Evolutionary conservation across 2,329 filamentous ascomycete species (phyloP).

Genomic region (Trichoderma koningii): DNA sequence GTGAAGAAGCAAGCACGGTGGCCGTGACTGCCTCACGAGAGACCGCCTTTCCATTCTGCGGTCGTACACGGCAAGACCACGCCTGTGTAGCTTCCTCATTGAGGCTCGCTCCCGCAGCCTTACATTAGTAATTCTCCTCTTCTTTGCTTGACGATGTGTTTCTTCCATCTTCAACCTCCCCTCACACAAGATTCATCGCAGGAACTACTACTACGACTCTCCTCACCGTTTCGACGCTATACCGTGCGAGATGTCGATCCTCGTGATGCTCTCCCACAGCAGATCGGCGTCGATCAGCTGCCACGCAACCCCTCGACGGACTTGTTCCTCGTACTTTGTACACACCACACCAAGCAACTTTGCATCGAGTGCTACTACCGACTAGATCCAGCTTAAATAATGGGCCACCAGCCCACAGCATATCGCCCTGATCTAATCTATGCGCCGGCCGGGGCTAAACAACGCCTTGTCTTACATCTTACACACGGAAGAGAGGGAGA

Average conservation of each 20-base stretch:
- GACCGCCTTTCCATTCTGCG: not conserved
- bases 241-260: constrained; percentile 9
- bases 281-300: constrained; percentile 18
- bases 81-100: constrained; percentile 15
- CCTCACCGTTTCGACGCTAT: not conserved
- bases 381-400: constrained; percentile 15
- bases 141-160: not conserved
- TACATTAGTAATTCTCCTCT: not conserved
- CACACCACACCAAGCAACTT: not conserved
- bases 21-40: not conserved
- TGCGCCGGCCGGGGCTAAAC: constrained; percentile 15
- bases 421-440: constrained; percentile 9
- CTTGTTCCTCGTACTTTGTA: not conserved
- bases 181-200: constrained; percentile 7
- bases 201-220: not conserved
- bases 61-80: not conserved
- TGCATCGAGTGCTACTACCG: constrained; percentile 1
- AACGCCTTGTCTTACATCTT: constrained; percentile 11
- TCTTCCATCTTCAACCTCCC: not conserved
- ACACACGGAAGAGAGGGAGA: constrained; percentile 9
- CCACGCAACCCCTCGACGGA: constrained; percentile 4
- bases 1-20: not conserved
- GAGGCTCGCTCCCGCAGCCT: not conserved
- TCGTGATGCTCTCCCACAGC: constrained; percentile 16
- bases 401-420: constrained; percentile 8